Conservation (phyloP, 306 rosid species). For the Trichosanthes cucumerina region DNA sequence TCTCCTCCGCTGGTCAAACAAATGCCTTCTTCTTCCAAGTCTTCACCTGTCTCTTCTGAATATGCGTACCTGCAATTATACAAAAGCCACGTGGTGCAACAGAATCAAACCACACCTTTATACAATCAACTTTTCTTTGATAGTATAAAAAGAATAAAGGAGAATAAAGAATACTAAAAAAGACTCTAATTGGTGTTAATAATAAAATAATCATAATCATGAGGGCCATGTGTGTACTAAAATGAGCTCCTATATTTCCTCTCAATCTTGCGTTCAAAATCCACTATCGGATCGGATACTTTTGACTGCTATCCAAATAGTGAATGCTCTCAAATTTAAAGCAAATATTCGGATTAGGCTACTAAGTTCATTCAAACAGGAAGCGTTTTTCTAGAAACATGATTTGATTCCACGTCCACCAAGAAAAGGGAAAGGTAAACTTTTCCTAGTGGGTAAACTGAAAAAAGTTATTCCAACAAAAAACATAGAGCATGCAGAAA, state of each 20-base stretch:
- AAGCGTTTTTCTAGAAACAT: neutral
- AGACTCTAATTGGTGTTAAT: neutral
- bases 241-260: neutral
- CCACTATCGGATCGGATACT: neutral
- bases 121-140: neutral
- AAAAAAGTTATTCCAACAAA: neutral
- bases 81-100: neutral
- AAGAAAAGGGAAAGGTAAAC: neutral
- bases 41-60: conserved; percentile 70
- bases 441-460: neutral
- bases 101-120: neutral
- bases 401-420: neutral
- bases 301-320: neutral
- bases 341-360: neutral
- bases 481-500: neutral
- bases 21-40: conserved; percentile 83
- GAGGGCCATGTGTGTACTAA: neutral
- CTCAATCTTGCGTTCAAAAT: neutral
- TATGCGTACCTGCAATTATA: conserved; percentile 56
- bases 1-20: conserved; percentile 61
- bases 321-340: neutral
- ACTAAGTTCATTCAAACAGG: neutral
- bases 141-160: neutral
- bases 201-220: neutral
- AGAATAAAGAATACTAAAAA: neutral